Evolutionary conservation across 352 stramenopile species (phyloP).

Genomic region (Phytopythium cucurbitacearum): DNA sequence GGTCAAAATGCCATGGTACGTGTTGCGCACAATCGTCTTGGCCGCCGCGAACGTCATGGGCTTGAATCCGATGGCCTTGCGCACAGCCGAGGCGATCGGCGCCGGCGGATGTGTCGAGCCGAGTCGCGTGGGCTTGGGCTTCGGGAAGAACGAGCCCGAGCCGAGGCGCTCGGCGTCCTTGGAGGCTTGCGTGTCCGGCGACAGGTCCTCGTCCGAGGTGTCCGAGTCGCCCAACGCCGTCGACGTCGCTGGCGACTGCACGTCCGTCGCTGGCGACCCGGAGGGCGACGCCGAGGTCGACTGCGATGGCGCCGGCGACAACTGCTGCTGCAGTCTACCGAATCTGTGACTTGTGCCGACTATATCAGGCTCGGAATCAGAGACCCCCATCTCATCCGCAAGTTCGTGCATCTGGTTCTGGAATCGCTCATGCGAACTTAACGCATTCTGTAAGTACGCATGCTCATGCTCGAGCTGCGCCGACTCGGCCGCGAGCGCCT

Average conservation of each 20-base stretch:
- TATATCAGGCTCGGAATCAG: constrained; percentile 21
- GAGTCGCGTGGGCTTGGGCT: constrained; percentile 29
- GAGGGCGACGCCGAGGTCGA: constrained; percentile 10
- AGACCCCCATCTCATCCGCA: constrained; percentile 9
- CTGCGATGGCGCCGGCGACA: constrained; percentile 9
- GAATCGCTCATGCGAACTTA: constrained; percentile 39
- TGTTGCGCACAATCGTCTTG: constrained; percentile 31
- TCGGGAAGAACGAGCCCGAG: constrained; percentile 19
- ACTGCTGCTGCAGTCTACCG: neutral
- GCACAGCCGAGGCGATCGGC: constrained; percentile 21
- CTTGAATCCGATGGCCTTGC: constrained; percentile 48
- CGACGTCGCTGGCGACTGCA: constrained; percentile 8
- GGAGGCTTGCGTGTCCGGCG: constrained; percentile 8
- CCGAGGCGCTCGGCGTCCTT: constrained; percentile 12
- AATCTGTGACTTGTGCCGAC: constrained; percentile 12
- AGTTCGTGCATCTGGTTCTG: constrained; percentile 24
- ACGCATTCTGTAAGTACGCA: constrained; percentile 32
- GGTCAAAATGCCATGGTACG: constrained; percentile 41
- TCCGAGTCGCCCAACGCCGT: constrained; percentile 10
- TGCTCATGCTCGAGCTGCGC: constrained; percentile 38
- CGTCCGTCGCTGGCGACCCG: constrained; percentile 3
- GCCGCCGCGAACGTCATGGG: constrained; percentile 26
- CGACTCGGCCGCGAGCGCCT: constrained; percentile 36
- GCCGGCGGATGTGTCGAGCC: constrained; percentile 19
- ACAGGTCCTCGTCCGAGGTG: constrained; percentile 36